Evolutionary conservation across 192 early-diverging fungal genomes (phyloP), one percentile per base, ranked within the genome.

Genomic region (Linnemannia zychae): DNA sequence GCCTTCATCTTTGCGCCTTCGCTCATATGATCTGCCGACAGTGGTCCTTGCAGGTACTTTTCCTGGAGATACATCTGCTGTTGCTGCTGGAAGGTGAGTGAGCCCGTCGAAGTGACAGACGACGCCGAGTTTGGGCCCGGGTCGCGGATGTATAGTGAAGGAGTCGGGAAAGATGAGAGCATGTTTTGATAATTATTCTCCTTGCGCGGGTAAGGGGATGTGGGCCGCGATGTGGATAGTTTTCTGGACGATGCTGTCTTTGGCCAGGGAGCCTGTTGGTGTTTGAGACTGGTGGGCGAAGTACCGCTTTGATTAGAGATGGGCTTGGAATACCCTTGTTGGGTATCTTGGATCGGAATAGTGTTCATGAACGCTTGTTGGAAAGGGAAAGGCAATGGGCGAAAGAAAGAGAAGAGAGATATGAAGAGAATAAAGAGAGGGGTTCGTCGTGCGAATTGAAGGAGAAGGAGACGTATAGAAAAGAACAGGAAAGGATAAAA

Each of bases 111-210:
- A 3, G 65, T 7, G 22, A 49, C 38, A 36, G 77, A 79, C 44
- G 75, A 72, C 20, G 77, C 31, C 15, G 71, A 48, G 52, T 49
- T 52, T 0, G 67, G 38, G 15, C 47, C 74, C 4, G 77, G 83
- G 69, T 85, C 83, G 17, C 77, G 83, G 60, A 85, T 85, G 18
- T 65, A 79, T 15, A 85, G 77, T 12, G 83, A 85, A 20, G 78
- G 83, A 12, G 77, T 52, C 11, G 83, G 74, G 71, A 79, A 79
- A 2, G 74, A 76, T 4, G 81, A 84, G 36, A 85, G 74, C 49
- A 79, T 79, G 70, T 52, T 76, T 57, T 85, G 83, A 47, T 76
- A 79, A 24, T 76, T 46, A 34, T 84, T 74, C 53, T 84, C 77
- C 18, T 84, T 84, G 31, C 82, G 66, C 33, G 82, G 82, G 50